A percentile compares a stretch with the other conserved stretches of the same genome.
Evolutionary conservation across 176 grass and related monocot species (phyloP).

Genomic region (Aegilops umbellulata): DNA sequence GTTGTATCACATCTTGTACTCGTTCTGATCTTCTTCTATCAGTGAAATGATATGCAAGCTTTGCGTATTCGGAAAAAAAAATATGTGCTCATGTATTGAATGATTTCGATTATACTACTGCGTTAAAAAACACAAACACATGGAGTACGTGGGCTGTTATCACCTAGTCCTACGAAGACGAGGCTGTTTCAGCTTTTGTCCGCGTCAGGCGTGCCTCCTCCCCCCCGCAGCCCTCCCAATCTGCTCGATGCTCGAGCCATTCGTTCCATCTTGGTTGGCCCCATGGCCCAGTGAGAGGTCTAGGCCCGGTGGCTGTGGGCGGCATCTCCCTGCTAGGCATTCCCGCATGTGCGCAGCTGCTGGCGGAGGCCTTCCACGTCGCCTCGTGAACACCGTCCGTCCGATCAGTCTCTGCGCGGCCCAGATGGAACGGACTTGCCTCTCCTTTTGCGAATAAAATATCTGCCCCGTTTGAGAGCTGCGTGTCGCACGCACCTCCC

Average conservation of each 20-base stretch:
- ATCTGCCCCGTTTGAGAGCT: conserved; percentile 2
- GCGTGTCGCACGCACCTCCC: neutral
- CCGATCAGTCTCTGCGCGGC: neutral
- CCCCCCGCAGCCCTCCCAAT: neutral
- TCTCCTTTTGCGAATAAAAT: neutral
- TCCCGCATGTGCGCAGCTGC: conserved; percentile 20
- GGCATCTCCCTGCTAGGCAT: neutral
- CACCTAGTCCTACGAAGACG: neutral
- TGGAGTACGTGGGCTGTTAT: too few relatives aligned
- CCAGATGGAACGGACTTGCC: neutral
- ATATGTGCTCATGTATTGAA: too few relatives aligned
- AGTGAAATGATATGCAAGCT: too few relatives aligned
- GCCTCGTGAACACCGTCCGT: neutral
- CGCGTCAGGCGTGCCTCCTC: conserved; percentile 21
- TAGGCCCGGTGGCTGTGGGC: neutral
- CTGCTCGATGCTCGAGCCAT: neutral
- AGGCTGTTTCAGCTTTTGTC: neutral
- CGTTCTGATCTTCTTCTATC: too few relatives aligned
- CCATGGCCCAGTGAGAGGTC: neutral
- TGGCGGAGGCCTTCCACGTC: neutral
- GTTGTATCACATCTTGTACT: too few relatives aligned
- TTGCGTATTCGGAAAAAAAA: too few relatives aligned
- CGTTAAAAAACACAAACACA: too few relatives aligned
- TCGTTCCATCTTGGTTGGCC: neutral
- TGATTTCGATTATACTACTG: too few relatives aligned